Percentiles rank a stretch among this genome's conserved stretches.
Conservation (phyloP, 768 basidiomycete species). For the Baorangia bicolor region DNA sequence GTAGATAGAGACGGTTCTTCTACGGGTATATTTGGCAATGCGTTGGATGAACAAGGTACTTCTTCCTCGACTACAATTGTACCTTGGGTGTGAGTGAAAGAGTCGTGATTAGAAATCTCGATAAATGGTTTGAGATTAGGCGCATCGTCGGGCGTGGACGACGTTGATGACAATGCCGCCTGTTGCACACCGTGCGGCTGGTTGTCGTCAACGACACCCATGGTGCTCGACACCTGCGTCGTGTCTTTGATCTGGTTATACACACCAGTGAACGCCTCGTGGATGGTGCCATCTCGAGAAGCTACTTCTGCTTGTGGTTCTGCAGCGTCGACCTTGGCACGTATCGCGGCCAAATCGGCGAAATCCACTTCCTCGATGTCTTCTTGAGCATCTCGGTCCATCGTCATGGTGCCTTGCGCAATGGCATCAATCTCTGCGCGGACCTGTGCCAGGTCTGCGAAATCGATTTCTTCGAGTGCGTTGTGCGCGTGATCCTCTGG, state of each 20-base stretch:
- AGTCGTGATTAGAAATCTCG: background rate
- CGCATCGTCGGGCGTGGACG: conserved; percentile 1
- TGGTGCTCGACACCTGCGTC: background rate
- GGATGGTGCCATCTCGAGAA: conserved; percentile 21
- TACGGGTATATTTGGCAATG: background rate
- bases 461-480: conserved; percentile 61
- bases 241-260: conserved; percentile 22
- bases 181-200: background rate
- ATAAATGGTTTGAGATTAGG: conserved; percentile 4
- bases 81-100: background rate
- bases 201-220: conserved; percentile 1
- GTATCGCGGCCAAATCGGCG: conserved; percentile 33
- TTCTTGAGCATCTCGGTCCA: conserved; percentile 29
- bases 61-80: background rate
- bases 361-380: conserved; percentile 54
- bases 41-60: too few species aligned
- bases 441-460: conserved; percentile 55
- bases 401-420: conserved; percentile 1
- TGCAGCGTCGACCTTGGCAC: conserved; percentile 17
- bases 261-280: conserved; percentile 41
- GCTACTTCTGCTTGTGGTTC: background rate
- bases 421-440: conserved; percentile 39
- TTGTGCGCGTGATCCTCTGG: conserved; percentile 33
- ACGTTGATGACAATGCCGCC: background rate
- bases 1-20: background rate